Evolutionary conservation across 441 rosid species (phyloP), one percentile per base, ranked within the genome.

Genomic region (Populus hybrid): DNA sequence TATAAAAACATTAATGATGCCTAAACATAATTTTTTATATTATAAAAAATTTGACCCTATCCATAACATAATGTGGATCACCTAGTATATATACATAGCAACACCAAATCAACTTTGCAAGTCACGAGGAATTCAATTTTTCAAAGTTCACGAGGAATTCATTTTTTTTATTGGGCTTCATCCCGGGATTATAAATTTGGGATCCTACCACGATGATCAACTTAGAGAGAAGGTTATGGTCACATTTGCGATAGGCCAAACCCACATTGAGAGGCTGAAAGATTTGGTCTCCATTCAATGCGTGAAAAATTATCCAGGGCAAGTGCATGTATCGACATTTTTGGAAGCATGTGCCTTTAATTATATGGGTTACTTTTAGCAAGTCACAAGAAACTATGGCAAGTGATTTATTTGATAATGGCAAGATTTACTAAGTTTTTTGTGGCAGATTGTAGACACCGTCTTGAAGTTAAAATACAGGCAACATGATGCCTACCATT

Each of bases 341-440:
- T 77, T 72, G 11, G 80, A 75, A 3, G 71, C 77, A 0, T 83
- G 82, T 40, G 86, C 87, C 24, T 77, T 76, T 38, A 23, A 28
- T 28, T 28, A 28, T 69, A 5, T 85, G 87, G 90, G 80, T 65
- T 19, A 79, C 76, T 50, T 67, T 85, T 80, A 69, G 77, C 53
- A 80, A 69, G 46, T 68, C 82, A 3, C 75, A 70, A n/a, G 80
- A 67, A 30, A 46, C 4, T 30, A 72, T 32, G 8, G 19, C 8
- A 11, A 3, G 68, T 6, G 23, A 14, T 16, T 50, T 9, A 68
- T 67, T 69, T 61, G 66, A 28, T 19, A 66, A 78, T 2, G 75
- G 79, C 4, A 9, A 23, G 67, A 10, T 50, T 9, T 74, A 12
- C 70, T 4, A 66, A 26, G 1, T 24, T 36, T 10, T 72, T 84